phyloP scores from a whole-genome alignment of 441 rosid species.

The Theobroma grandiflorum region DNA sequence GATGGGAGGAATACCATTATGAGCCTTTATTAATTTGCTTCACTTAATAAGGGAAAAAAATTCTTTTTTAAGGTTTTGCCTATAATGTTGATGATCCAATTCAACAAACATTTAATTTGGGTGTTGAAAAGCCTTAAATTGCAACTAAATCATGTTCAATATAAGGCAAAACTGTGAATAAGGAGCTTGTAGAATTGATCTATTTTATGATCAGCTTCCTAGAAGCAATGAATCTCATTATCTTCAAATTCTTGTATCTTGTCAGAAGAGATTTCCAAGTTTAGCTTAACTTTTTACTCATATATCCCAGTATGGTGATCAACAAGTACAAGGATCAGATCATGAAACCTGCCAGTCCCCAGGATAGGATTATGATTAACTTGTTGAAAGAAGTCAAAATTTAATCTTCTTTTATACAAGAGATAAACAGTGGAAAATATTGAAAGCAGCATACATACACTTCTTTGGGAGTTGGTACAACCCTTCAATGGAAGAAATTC shows the following conservation, averaged over 20 bases:
- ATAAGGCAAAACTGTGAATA: neutral
- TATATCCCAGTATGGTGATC: neutral
- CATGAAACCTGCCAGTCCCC: neutral
- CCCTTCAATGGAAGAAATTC: neutral
- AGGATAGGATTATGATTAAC: neutral
- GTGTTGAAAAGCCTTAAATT: neutral
- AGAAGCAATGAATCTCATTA: neutral
- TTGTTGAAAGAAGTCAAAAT: neutral
- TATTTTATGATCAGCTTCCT: neutral
- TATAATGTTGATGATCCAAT: neutral
- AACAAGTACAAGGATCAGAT: neutral
- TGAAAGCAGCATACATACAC: neutral
- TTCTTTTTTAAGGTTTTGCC: neutral
- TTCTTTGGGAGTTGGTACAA: neutral
- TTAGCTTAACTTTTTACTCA: neutral
- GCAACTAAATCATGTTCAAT: neutral
- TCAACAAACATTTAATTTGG: neutral
- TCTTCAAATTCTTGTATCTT: neutral
- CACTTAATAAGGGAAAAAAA: no score
- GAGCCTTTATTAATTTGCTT: no score
- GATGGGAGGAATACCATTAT: no score
- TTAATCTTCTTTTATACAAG: neutral
- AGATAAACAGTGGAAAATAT: neutral
- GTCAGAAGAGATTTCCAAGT: neutral
- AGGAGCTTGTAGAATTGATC: neutral